Conservation (phyloP, 1,284 basidiomycete species). For the Sanghuangporus baumii region DNA sequence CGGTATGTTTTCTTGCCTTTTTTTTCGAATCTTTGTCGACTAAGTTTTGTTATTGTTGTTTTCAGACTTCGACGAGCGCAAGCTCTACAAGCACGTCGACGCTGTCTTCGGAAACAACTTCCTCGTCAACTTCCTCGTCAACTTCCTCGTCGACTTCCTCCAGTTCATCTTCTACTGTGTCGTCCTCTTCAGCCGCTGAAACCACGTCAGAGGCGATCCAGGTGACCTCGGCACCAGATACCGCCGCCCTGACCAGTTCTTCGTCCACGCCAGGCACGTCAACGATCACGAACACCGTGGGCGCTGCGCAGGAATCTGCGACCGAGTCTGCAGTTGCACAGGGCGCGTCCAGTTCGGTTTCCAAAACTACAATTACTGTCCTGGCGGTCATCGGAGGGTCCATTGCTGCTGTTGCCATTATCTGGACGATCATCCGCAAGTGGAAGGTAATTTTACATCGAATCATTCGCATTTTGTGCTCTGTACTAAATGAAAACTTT, state of each 20-base stretch:
- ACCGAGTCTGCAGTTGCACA: conserved; percentile 19
- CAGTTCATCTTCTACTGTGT: conserved; percentile 17
- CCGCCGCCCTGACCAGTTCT: neutral
- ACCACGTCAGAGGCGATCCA: conserved; percentile 19
- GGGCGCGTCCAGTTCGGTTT: conserved; percentile 22
- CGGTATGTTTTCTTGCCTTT: conserved; percentile 6
- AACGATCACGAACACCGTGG: conserved; percentile 22
- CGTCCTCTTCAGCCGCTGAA: conserved; percentile 19
- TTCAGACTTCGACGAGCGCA: neutral
- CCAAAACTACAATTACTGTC: conserved; percentile 58
- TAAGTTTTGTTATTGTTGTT: neutral
- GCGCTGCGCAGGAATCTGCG: conserved; percentile 20
- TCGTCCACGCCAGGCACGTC: neutral
- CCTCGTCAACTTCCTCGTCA: neutral
- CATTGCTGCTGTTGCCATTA: conserved; percentile 60
- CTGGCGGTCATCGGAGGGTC: conserved; percentile 68
- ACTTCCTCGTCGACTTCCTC: conserved; percentile 22
- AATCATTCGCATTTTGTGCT: neutral
- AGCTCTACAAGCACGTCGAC: neutral
- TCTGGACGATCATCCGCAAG: conserved; percentile 88
- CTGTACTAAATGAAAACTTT: neutral
- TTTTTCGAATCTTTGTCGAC: neutral
- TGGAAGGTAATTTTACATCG: conserved; percentile 47
- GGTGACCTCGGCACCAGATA: conserved; percentile 17
- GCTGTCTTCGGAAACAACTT: neutral